These are phyloP conservation scores for Trichosanthes cucumerina DNA, from an alignment of 306 rosid species.

Conservation along the genomic window DNA sequence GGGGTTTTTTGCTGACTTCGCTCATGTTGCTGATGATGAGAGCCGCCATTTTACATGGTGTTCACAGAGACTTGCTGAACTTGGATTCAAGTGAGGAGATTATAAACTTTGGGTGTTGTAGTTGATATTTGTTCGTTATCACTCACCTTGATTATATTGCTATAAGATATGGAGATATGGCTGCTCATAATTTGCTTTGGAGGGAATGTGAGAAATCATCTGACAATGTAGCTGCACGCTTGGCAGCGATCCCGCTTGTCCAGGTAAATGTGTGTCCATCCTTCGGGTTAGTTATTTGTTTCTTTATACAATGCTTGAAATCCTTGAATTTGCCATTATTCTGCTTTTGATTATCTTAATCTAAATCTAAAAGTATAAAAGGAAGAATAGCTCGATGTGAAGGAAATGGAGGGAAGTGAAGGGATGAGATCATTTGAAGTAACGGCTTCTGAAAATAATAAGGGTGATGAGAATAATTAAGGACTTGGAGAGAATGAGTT, in stretches of 20 bases:
- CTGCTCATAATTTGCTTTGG: constrained; percentile 93
- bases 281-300: background rate
- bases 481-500: too few relatives aligned
- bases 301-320: background rate
- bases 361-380: background rate
- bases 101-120: constrained; percentile 6
- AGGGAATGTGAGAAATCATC: constrained; percentile 92
- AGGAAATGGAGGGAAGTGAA: background rate
- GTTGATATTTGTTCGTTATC: constrained; percentile 13
- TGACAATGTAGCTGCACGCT: constrained; percentile 78
- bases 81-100: constrained; percentile 73
- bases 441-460: background rate
- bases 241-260: constrained; percentile 82
- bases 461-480: too few relatives aligned
- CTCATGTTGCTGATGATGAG: constrained; percentile 94
- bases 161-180: constrained; percentile 90
- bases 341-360: background rate
- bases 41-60: constrained; percentile 94
- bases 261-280: constrained; percentile 36
- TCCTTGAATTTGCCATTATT: background rate
- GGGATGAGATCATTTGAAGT: background rate
- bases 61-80: constrained; percentile 91
- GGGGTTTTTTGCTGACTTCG: constrained; percentile 82
- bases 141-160: constrained; percentile 23
- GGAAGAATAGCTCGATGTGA: background rate